Conservation (phyloP, 352 stramenopile species). For the Globisporangium cylindrosporum region DNA sequence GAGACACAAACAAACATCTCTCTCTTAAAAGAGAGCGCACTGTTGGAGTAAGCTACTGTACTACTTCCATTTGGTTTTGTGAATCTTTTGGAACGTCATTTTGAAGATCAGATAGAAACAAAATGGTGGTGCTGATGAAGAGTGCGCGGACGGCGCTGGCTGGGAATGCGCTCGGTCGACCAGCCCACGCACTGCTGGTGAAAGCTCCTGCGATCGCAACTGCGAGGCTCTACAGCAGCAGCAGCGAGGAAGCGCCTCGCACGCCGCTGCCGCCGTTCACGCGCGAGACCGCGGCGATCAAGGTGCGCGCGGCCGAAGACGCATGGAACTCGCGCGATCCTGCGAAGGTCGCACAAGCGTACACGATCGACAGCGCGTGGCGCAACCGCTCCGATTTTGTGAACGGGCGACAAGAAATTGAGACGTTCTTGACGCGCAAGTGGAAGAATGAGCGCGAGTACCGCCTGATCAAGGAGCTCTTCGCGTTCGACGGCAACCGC, state of each 20-base stretch:
- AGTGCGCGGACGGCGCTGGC: neutral
- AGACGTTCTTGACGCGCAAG: conserved; percentile 73
- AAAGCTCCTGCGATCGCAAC: neutral
- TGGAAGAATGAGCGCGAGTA: conserved; percentile 79
- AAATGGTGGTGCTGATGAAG: neutral
- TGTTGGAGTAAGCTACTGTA: neutral
- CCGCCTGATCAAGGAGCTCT: conserved; percentile 89
- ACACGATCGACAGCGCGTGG: conserved; percentile 80
- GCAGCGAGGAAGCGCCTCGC: conserved; percentile 13
- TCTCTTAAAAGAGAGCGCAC: neutral
- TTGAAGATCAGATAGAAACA: neutral
- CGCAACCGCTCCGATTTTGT: conserved; percentile 86
- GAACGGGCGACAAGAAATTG: conserved; percentile 67
- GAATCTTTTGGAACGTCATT: neutral
- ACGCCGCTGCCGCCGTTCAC: conserved; percentile 79
- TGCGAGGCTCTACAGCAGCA: neutral
- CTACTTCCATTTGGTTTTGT: neutral
- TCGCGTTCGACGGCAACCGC: conserved; percentile 71
- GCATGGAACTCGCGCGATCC: conserved; percentile 87
- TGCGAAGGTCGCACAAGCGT: conserved; percentile 69
- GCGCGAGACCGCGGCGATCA: conserved; percentile 62
- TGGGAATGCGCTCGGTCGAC: neutral
- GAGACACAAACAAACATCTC: no score
- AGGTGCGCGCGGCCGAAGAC: conserved; percentile 86
- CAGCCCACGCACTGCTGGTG: neutral